Evolutionary conservation across 139 green algal genomes (phyloP), one percentile per base, ranked within the genome.

Genomic region (Coelastrella sp.): DNA sequence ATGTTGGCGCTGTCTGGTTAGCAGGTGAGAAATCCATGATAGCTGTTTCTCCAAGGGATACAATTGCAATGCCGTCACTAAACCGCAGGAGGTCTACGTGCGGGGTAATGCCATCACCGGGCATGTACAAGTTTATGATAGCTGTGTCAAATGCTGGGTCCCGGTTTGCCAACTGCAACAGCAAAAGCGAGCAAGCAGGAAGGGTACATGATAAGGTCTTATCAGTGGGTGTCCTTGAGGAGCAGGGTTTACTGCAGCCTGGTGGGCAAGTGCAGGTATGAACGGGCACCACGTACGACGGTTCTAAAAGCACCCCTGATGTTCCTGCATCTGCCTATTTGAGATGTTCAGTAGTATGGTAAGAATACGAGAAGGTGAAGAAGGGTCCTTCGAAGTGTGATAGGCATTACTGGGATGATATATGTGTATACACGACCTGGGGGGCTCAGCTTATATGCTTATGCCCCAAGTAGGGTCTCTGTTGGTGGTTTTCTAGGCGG

Each of bases 41-140:
- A 17, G 71, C 83, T 20, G 84, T 5, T 32, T 80, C 86, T 13
- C 84, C 78, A 14, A 92, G 75, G 11, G 76, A 88, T 73, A 92
- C 22, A 6, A 86, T 81, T 17, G 76, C 85, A 32, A 92, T 89
- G 82, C 89, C 89, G 14, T 92, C 89, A 80, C 92, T 56, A 64
- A 94, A 94, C 13, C 91, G 80, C 13, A 91, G 68, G 7, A 95
- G 86, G 78, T 95, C 92, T n/a, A 95, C 89, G n/a, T 95, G 92
- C 5, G 77, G 64, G 0, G 19, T 66, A n/a, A 95, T 93, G 82
- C 92, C 92, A 47, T 95, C 89, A 0, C 92, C 92, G 3, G 91
- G 91, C 0, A 58, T 68, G 86, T 95, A 95, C 75, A 93, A 64
- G 76, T 95, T 95, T 20, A 93, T 85, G 56, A 95, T 95, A 20